Conservation (phyloP, 768 basidiomycete species). For the Psilocybe cubensis region DNA sequence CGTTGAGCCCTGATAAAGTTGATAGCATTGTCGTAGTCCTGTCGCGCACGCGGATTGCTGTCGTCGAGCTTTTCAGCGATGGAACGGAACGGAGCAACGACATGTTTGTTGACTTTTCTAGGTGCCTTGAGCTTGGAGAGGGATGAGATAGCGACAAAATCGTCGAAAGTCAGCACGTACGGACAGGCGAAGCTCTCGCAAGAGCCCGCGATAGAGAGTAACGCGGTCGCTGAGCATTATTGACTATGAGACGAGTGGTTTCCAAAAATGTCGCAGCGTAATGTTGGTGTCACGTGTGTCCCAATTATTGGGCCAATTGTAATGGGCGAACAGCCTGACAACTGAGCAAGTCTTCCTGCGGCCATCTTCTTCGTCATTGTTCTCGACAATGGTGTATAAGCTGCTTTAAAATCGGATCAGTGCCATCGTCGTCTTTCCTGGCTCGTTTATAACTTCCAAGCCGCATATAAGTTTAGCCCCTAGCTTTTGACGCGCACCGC, state of each 20-base stretch:
- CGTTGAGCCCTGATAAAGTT: constrained; percentile 76
- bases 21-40: constrained; percentile 60
- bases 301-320: neutral
- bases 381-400: no score
- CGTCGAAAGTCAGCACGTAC: constrained; percentile 34
- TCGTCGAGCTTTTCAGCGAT: constrained; percentile 48
- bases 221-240: constrained; percentile 36
- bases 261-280: no score
- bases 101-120: constrained; percentile 41
- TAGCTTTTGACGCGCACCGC: neutral
- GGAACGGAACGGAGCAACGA: constrained; percentile 56
- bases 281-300: neutral
- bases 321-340: no score
- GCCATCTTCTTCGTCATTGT: no score
- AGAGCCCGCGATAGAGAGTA: constrained; percentile 50
- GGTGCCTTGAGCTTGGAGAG: constrained; percentile 30
- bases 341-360: no score
- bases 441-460: no score
- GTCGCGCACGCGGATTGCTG: constrained; percentile 33
- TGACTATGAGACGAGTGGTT: neutral
- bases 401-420: no score
- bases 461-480: neutral
- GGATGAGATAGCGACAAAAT: neutral
- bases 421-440: no score
- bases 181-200: constrained; percentile 57